phyloP scores from a whole-genome alignment of 2,329 filamentous ascomycete genomes.

The Allantophomopsis cytisporea region DNA sequence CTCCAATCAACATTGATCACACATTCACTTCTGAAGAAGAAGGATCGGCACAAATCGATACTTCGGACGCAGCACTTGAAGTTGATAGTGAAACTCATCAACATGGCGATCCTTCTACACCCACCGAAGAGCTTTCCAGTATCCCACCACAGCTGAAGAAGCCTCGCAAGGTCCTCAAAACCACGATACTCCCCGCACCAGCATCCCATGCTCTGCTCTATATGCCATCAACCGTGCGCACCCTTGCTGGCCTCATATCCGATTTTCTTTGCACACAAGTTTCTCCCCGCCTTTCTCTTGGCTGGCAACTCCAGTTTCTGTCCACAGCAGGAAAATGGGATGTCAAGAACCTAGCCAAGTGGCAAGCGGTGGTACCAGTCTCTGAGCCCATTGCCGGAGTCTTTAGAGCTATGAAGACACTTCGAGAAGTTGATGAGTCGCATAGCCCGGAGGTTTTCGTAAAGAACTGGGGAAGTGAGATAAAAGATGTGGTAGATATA shows the following conservation, averaged over 20 bases:
- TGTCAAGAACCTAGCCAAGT: slow-evolving; percentile 90
- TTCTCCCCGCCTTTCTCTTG: slow-evolving; percentile 64
- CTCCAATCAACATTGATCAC: slow-evolving; percentile 25
- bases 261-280: slow-evolving; percentile 67
- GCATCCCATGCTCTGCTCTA: slow-evolving; percentile 80
- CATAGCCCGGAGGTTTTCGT: slow-evolving; percentile 69
- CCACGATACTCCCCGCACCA: slow-evolving; percentile 57
- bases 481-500: slow-evolving; percentile 78
- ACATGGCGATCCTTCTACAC: slow-evolving; percentile 31
- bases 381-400: slow-evolving; percentile 64
- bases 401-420: slow-evolving; percentile 85
- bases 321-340: slow-evolving; percentile 93
- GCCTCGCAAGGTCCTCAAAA: slow-evolving; percentile 46
- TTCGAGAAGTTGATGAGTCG: slow-evolving; percentile 73
- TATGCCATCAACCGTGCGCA: slow-evolving; percentile 59
- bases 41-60: slow-evolving; percentile 18
- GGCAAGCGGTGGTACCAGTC: slow-evolving; percentile 68
- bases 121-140: slow-evolving; percentile 23
- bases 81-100: slow-evolving; percentile 12
- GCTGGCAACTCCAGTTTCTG: slow-evolving; percentile 85
- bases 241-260: slow-evolving; percentile 68
- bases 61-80: neutral
- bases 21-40: neutral
- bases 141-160: slow-evolving; percentile 33
- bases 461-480: slow-evolving; percentile 46